Evolutionary conservation across 208 protist species (phyloP).

Genomic region (Endotrypanum monterogeii): DNA sequence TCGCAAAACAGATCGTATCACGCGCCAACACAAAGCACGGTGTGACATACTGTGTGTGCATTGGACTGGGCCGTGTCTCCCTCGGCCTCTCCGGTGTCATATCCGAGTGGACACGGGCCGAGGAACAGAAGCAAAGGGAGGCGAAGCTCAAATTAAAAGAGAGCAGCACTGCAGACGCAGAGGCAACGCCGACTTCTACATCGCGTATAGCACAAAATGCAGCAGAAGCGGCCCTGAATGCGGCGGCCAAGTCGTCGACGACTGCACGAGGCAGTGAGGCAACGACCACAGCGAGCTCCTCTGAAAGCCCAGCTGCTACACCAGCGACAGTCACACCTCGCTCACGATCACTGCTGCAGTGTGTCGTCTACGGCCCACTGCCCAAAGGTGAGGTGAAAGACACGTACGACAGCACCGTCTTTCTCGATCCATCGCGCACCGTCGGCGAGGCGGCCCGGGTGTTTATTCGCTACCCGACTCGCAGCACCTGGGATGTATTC

Average conservation of each 20-base stretch:
- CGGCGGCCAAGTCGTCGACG: conserved; percentile 6
- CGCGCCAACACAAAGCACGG: conserved; percentile 57
- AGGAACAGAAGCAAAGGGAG: conserved; percentile 40
- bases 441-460: conserved; percentile 56
- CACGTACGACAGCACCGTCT: conserved; percentile 57
- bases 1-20: conserved; percentile 57
- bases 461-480: conserved; percentile 71
- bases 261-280: conserved; percentile 1
- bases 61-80: conserved; percentile 78
- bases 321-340: conserved; percentile 56
- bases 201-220: conserved; percentile 20
- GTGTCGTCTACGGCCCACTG: conserved; percentile 58
- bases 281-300: background rate
- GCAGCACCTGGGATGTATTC: conserved; percentile 79
- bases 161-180: conserved; percentile 17
- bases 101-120: conserved; percentile 54
- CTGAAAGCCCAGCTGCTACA: background rate
- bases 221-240: conserved; percentile 17
- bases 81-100: conserved; percentile 74
- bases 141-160: conserved; percentile 33
- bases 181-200: conserved; percentile 19
- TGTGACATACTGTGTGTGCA: conserved; percentile 68
- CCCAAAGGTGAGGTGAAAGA: conserved; percentile 35
- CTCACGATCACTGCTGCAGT: conserved; percentile 68
- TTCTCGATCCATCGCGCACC: conserved; percentile 48